Evolutionary conservation across 495 filamentous ascomycete genomes (phyloP), one percentile per base, ranked within the genome.

Genomic region (Tuber magnatum): DNA sequence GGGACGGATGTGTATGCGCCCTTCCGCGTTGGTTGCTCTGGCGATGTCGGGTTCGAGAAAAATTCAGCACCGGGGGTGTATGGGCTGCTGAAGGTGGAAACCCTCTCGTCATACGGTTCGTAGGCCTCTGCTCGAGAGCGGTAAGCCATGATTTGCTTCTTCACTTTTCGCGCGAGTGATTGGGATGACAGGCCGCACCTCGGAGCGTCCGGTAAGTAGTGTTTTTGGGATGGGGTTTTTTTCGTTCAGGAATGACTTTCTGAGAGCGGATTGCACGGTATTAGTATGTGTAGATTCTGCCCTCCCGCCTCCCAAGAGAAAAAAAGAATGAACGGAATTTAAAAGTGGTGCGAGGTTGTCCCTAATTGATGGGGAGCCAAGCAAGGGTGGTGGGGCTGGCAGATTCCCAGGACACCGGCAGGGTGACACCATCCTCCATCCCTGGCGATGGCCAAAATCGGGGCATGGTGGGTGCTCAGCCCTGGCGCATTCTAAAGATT

Each of bases 81-180:
- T 40, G 73, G 73, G 42, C 73, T 75, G 41, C 32, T 71, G 46
- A 75, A 10, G 68, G 76, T 44, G 4, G 77, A 74, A 48, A 79
- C 35, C 38, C 75, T 71, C 20, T 48, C 68, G 20, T 72, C 77
- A 68, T 70, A 75, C 61, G 78, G 68, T n/a, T 75, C 76, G 40
- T 69, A 78, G 56, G 56, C 56, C n/a, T 61, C 56, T 43, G 69
- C 72, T 41, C 70, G 51, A 39, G 56, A 73, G 74, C 24, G 71
- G 61, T 41, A 70, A 22, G 72, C 48, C 77, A 79, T 78, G 38
- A 40, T 56, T 68, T 38, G 32, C 1, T 46, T 71, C 88, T 87
- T 89, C 43, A 5, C 56, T 32, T 61, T 61, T 61, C n/a, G n/a
- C n/a, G 56, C 56, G 28, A 61, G n/a, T 32, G n/a, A 32, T 32